Base-by-base conservation (phyloP, 2,329 filamentous ascomycete genomes). In the Clonostachys rhizophaga region DNA sequence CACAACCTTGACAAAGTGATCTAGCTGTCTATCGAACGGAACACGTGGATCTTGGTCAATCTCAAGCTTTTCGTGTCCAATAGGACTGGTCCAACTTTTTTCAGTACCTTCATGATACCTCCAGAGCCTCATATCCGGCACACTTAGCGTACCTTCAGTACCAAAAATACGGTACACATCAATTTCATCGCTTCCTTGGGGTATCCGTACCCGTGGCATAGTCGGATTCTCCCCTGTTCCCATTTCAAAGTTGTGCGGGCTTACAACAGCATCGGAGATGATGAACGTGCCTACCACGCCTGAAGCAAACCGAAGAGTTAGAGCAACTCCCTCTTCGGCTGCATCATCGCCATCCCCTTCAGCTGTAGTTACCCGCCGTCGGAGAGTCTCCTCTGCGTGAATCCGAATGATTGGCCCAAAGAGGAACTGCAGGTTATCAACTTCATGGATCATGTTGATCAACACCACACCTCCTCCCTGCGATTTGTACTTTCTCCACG, bases 371-470 rank as follows among this genome's bases (percentile, higher is more conserved):
- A 7, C 20, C 30, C 33, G 35, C 14, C 14, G 16, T 14, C 35
- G 30, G 0, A 56, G 42, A 0, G 68, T 72, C 43, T 66, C 62
- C 52, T 83, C 74, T 0, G 75, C 78, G 34, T 74, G 71, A 0
- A 83, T 71, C 0, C 72, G 64, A 0, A 57, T 55, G 24, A 84
- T 75, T 0, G 75, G 71, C 0, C 78, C 78, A 24, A 83, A 69
- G 2, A 83, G 61, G 57, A 75, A 73, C 42, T 82, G 78, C 16
- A 84, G 61, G 0, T 81, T 60, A 49, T 83, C 80, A 36, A 83
- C 63, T 43, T 84, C 80, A 54, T 84, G 79, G n/a, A 83, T 71
- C 40, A 83, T 61, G 54, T 83, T 84, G 50, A 82, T 82, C 4
- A 75, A 62, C 8, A 83, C 61, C 0, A 75, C 71, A 1, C 78